Percentiles rank a stretch among this genome's conserved stretches.
phyloP scores from a whole-genome alignment of 2,329 filamentous ascomycete species.

The Fusarium sp. region DNA sequence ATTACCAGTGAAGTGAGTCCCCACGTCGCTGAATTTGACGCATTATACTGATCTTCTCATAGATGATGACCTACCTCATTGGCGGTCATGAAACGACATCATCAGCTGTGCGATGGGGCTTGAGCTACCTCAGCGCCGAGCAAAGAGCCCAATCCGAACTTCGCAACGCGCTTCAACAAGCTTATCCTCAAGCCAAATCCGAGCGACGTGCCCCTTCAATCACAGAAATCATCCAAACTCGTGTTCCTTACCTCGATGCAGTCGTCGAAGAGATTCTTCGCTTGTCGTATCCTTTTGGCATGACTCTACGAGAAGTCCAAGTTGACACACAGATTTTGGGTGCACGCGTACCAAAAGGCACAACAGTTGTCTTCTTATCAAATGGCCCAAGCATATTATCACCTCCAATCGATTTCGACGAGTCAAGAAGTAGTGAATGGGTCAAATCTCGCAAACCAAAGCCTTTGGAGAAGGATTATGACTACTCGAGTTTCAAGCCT shows the following conservation, averaged over 20 bases:
- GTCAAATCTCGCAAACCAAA: neutral
- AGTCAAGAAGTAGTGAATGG: constrained; percentile 11
- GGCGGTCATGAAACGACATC: constrained; percentile 29
- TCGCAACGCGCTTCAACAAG: neutral
- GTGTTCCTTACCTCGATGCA: constrained; percentile 18
- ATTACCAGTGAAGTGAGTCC: constrained; percentile 22
- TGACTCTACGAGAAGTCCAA: constrained; percentile 6
- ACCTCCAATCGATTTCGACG: constrained; percentile 3
- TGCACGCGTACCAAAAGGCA: constrained; percentile 20
- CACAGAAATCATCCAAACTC: constrained; percentile 10
- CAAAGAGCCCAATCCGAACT: constrained; percentile 12
- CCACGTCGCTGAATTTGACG: no score
- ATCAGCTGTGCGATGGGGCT: constrained; percentile 12
- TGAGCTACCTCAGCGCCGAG: constrained; percentile 16
- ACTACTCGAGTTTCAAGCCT: constrained; percentile 7
- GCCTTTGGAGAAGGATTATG: neutral
- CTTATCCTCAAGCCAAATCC: neutral
- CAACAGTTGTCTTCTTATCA: constrained; percentile 14
- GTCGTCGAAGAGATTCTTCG: constrained; percentile 22
- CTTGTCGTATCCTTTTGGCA: constrained; percentile 6
- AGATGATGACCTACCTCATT: constrained; percentile 17
- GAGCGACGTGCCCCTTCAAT: constrained; percentile 9
- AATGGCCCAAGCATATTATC: constrained; percentile 10
- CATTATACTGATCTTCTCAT: no score
- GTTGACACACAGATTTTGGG: constrained; percentile 20